Conservation (phyloP, 345 rosid species). For the Dipteronia dyeriana region DNA sequence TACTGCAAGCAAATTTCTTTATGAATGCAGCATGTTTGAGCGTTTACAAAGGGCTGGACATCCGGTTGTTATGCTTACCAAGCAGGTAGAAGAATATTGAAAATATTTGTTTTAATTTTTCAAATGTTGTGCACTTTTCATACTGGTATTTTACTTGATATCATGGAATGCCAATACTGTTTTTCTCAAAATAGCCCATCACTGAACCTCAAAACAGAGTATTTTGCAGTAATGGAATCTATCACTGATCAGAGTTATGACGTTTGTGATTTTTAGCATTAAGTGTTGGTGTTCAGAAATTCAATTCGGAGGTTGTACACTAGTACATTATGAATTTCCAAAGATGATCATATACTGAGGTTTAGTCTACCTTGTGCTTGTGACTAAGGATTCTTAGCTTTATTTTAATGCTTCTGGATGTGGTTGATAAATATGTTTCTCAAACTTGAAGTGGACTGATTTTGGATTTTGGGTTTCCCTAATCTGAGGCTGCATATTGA, state of each 20-base stretch:
- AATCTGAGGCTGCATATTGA: too few relatives aligned
- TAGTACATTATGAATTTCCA: not conserved
- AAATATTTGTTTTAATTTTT: not conserved
- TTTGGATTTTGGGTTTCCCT: too few relatives aligned
- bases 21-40: constrained; percentile 98
- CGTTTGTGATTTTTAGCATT: constrained; percentile 6
- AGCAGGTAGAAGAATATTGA: constrained; percentile 55
- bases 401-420: too few relatives aligned
- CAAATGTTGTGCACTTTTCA: not conserved
- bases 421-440: not conserved
- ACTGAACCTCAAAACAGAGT: not conserved
- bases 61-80: constrained; percentile 91
- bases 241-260: not conserved
- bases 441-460: too few relatives aligned
- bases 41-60: constrained; percentile 93
- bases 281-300: not conserved
- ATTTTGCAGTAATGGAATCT: not conserved
- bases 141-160: not conserved
- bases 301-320: too few relatives aligned
- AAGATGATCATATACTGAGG: not conserved
- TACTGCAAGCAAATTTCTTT: constrained; percentile 83
- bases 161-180: not conserved
- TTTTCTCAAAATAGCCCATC: not conserved
- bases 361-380: not conserved
- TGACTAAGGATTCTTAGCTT: not conserved